These are phyloP conservation scores for Canavalia gladiata DNA, from an alignment of 306 rosid genomes.

Conservation along the genomic window DNA sequence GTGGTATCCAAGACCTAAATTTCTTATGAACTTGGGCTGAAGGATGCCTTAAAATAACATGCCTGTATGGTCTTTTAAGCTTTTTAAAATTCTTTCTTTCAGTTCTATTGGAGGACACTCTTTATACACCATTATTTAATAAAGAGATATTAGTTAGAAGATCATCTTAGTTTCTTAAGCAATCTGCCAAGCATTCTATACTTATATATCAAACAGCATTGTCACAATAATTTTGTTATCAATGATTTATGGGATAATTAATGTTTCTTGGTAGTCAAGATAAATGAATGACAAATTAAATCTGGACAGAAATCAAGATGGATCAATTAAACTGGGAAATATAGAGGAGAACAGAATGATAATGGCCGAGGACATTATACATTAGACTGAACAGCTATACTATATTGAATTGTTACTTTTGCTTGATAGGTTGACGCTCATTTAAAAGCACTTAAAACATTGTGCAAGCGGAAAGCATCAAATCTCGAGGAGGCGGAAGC, in stretches of 20 bases:
- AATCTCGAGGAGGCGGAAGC: slow-evolving; percentile 62
- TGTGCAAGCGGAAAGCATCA: slow-evolving; percentile 86
- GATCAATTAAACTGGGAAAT: slow-evolving; percentile 9
- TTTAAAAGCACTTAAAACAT: slow-evolving; percentile 78
- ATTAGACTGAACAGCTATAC: neutral
- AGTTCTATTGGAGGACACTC: neutral
- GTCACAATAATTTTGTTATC: slow-evolving; percentile 28
- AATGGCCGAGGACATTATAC: neutral
- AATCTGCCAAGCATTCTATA: slow-evolving; percentile 16
- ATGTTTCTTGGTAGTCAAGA: neutral
- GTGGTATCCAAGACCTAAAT: slow-evolving; percentile 11
- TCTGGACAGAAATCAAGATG: slow-evolving; percentile 6
- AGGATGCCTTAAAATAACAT: slow-evolving; percentile 31
- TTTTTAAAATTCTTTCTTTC: neutral
- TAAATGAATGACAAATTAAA: neutral
- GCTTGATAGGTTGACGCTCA: slow-evolving; percentile 86
- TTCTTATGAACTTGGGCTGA: slow-evolving; percentile 29
- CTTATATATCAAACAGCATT: slow-evolving; percentile 6
- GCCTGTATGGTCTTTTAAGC: slow-evolving; percentile 20
- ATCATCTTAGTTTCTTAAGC: slow-evolving; percentile 35
- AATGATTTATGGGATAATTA: slow-evolving; percentile 21
- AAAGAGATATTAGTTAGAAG: slow-evolving; percentile 10
- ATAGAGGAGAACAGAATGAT: slow-evolving; percentile 7
- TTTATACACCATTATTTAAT: neutral
- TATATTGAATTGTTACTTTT: slow-evolving; percentile 41